These are phyloP conservation scores for Colletotrichum melonis DNA, from an alignment of 2,329 filamentous ascomycete species.

Conservation along the genomic window DNA sequence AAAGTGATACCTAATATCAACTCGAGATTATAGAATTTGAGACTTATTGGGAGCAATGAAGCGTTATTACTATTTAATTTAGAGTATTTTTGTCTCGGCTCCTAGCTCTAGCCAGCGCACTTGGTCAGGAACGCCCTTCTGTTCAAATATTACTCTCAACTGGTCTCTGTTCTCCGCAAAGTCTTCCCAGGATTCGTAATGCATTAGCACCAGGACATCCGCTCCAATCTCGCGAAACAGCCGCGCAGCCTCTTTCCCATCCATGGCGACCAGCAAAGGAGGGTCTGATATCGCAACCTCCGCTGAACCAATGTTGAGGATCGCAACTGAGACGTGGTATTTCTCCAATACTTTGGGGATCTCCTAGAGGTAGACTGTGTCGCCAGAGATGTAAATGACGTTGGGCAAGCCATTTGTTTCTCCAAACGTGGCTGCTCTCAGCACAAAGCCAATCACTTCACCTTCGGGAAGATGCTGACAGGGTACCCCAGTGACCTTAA, in stretches of 20 bases:
- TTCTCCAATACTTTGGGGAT: conserved; percentile 46
- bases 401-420: conserved; percentile 51
- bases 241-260: conserved; percentile 51
- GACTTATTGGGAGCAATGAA: background rate
- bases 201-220: conserved; percentile 57
- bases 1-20: too few relatives aligned
- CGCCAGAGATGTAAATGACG: conserved; percentile 60
- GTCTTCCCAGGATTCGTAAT: conserved; percentile 57
- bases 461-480: conserved; percentile 54
- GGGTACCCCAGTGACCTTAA: conserved; percentile 55
- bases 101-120: conserved; percentile 49
- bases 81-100: background rate
- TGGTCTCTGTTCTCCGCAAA: conserved; percentile 50
- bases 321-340: conserved; percentile 50
- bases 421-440: conserved; percentile 52
- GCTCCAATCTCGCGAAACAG: conserved; percentile 52
- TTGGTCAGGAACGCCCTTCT: conserved; percentile 47
- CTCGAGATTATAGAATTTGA: background rate
- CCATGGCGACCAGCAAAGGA: conserved; percentile 50
- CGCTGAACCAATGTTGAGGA: conserved; percentile 55
- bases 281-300: conserved; percentile 41
- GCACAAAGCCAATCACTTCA: conserved; percentile 58
- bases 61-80: background rate
- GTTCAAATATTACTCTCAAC: conserved; percentile 45
- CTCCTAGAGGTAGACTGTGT: conserved; percentile 59